Conservation (phyloP, 176 grass and related monocot species). For the Luzula sylvatica region DNA sequence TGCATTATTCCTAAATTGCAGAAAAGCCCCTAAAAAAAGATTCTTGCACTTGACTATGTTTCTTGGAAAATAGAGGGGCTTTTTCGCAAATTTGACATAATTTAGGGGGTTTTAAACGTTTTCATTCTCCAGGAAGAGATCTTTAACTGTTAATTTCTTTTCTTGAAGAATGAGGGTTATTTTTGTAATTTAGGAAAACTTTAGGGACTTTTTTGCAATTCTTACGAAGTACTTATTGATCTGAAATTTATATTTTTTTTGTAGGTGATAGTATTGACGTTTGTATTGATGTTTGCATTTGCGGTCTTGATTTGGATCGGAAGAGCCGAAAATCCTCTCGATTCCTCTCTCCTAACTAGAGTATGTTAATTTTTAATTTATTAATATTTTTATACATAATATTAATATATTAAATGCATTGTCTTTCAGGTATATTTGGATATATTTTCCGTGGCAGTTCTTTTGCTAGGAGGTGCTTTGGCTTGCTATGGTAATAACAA, state of each 20-base stretch:
- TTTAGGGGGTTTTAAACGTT: not conserved
- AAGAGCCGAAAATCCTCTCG: slow-evolving; percentile 64
- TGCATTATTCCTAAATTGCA: too few relatives aligned
- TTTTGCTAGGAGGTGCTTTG: slow-evolving; percentile 68
- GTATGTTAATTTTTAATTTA: slow-evolving; percentile 19
- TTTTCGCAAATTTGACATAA: slow-evolving; percentile 19
- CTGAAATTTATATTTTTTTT: slow-evolving; percentile 16
- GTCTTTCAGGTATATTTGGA: slow-evolving; percentile 82
- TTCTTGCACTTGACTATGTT: slow-evolving; percentile 16
- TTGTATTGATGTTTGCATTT: slow-evolving; percentile 77
- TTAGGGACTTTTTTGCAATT: slow-evolving; percentile 10
- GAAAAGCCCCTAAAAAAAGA: too few relatives aligned
- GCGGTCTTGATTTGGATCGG: slow-evolving; percentile 86
- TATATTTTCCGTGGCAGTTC: slow-evolving; percentile 76
- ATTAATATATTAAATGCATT: slow-evolving; percentile 9
- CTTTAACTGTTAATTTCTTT: slow-evolving; percentile 18
- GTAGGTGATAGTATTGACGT: slow-evolving; percentile 74
- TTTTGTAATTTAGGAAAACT: not conserved
- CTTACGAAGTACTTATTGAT: slow-evolving; percentile 13
- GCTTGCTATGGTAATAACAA: slow-evolving; percentile 60
- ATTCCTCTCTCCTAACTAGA: slow-evolving; percentile 69
- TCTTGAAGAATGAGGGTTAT: not conserved
- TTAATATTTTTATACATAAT: too few relatives aligned
- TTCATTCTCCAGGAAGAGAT: not conserved
- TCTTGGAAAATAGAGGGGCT: slow-evolving; percentile 4